phyloP scores from a whole-genome alignment of 2,329 filamentous ascomycete genomes.

The Chaetomium globosum region DNA sequence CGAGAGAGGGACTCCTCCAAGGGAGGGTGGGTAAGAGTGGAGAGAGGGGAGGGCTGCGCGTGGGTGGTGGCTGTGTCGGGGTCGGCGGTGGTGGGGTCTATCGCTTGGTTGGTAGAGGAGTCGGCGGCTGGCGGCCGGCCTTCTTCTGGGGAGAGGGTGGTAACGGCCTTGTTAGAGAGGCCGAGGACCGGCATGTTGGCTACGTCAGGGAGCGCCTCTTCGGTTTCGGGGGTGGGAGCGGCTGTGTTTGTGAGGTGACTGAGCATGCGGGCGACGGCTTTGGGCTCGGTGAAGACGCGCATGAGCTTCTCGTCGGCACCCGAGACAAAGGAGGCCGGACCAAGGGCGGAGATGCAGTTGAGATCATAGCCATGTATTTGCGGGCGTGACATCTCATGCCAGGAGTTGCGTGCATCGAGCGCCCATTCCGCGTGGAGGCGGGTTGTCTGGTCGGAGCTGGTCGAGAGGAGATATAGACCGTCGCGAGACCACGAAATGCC shows the following conservation, averaged over 20 bases:
- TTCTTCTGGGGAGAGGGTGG: conserved; percentile 56
- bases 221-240: conserved; percentile 41
- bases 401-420: conserved; percentile 44
- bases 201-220: conserved; percentile 68
- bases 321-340: conserved; percentile 78
- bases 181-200: conserved; percentile 95
- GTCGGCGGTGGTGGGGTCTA: conserved; percentile 54
- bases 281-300: conserved; percentile 89
- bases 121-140: conserved; percentile 44
- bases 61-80: conserved; percentile 57
- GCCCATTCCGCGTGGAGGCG: conserved; percentile 80
- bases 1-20: conserved; percentile 87
- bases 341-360: conserved; percentile 84
- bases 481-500: conserved; percentile 81
- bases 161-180: conserved; percentile 91
- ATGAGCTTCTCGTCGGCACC: conserved; percentile 98
- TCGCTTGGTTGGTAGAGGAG: conserved; percentile 46
- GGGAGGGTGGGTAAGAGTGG: conserved; percentile 69
- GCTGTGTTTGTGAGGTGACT: conserved; percentile 65
- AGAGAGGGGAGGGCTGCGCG: conserved; percentile 63
- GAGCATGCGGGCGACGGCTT: conserved; percentile 76
- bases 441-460: conserved; percentile 89
- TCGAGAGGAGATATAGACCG: conserved; percentile 84
- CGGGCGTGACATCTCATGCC: conserved; percentile 94
- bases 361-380: conserved; percentile 98